Percentiles rank a stretch among this genome's conserved stretches.
phyloP scores from a whole-genome alignment of 1,139 yeast species.

The Yamadazyma sp. region DNA sequence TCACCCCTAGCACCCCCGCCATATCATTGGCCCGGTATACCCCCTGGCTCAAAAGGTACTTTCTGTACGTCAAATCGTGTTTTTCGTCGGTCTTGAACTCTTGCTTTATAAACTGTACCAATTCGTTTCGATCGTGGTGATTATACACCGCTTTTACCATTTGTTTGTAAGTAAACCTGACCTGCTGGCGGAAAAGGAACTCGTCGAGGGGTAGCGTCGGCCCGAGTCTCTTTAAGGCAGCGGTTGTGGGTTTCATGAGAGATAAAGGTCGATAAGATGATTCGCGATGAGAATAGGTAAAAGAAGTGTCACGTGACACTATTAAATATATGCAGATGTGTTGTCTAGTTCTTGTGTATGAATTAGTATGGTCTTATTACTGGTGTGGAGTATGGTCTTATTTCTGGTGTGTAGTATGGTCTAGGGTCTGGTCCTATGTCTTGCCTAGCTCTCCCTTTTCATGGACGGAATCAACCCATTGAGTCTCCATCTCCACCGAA shows the following conservation, averaged over 20 bases:
- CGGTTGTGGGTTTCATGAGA: slow-evolving; percentile 7
- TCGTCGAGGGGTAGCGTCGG: slow-evolving; percentile 38
- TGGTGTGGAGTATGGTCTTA: no score
- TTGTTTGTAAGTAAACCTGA: slow-evolving; percentile 33
- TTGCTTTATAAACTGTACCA: slow-evolving; percentile 30
- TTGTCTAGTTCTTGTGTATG: no score
- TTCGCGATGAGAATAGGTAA: neutral
- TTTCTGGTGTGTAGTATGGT: no score
- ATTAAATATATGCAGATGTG: no score
- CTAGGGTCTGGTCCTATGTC: no score
- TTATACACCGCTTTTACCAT: slow-evolving; percentile 34
- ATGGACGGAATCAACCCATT: slow-evolving; percentile 21
- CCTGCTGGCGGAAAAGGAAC: slow-evolving; percentile 38
- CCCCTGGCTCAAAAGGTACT: slow-evolving; percentile 40
- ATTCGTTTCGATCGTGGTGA: slow-evolving; percentile 38
- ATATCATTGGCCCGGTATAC: slow-evolving; percentile 27
- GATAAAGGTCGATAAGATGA: no score
- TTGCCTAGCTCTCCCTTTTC: slow-evolving; percentile 2
- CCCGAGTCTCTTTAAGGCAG: slow-evolving; percentile 12
- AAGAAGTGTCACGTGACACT: no score
- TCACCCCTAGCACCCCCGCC: slow-evolving; percentile 25
- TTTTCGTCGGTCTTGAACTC: slow-evolving; percentile 33
- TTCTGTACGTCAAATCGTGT: slow-evolving; percentile 36
- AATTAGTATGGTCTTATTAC: no score
- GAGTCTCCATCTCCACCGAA: slow-evolving; percentile 35